A percentile compares a stretch with the other conserved stretches of the same genome.
Conservation (phyloP, 2,329 filamentous ascomycete genomes). For the Pseudogymnoascus sp. region DNA sequence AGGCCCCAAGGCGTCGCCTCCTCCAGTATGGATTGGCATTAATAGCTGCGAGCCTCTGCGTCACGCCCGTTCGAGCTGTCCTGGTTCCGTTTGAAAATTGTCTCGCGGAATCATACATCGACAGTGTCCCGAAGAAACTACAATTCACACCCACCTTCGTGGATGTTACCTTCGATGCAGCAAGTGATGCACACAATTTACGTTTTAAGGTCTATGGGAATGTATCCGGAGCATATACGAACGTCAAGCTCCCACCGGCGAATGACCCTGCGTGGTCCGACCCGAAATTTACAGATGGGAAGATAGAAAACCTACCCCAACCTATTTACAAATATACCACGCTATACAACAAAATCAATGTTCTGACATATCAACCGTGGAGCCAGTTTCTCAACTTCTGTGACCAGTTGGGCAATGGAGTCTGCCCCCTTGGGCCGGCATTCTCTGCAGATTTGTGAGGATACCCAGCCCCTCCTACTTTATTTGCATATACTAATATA, state of each 20-base stretch:
- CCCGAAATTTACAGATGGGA: conserved; percentile 51
- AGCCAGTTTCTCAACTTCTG: conserved; percentile 56
- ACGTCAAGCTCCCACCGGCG: conserved; percentile 49
- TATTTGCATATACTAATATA: conserved; percentile 11
- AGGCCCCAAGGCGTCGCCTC: background rate
- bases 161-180: conserved; percentile 62
- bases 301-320: conserved; percentile 60
- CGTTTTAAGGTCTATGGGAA: conserved; percentile 83
- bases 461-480: conserved; percentile 3
- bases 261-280: conserved; percentile 55
- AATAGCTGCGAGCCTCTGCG: conserved; percentile 20
- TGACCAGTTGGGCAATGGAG: conserved; percentile 46
- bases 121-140: conserved; percentile 49
- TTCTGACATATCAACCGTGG: conserved; percentile 70
- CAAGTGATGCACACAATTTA: conserved; percentile 53
- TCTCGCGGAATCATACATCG: conserved; percentile 52
- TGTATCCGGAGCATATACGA: conserved; percentile 63
- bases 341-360: conserved; percentile 59
- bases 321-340: conserved; percentile 52
- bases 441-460: conserved; percentile 51
- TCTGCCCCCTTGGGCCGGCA: conserved; percentile 67
- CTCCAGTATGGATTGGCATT: conserved; percentile 10
- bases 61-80: conserved; percentile 47
- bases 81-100: conserved; percentile 80
- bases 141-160: conserved; percentile 74